Percentiles rank a stretch among this genome's conserved stretches.
Evolutionary conservation across 2,329 filamentous ascomycete species (phyloP).

Genomic region (Fusarium annulatum): DNA sequence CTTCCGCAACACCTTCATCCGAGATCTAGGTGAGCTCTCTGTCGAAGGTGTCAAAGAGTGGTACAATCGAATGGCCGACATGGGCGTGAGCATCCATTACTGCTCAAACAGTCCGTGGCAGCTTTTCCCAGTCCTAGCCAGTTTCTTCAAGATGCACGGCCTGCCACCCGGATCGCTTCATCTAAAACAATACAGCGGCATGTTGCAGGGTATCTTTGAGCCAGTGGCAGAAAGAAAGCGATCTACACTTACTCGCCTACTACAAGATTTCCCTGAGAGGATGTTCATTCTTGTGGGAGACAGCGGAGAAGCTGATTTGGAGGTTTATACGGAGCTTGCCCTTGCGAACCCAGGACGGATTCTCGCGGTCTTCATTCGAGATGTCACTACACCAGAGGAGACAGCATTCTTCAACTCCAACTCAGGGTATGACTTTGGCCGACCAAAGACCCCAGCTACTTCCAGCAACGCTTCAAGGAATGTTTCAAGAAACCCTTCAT

Average conservation of each 20-base stretch:
- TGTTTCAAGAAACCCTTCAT: constrained; percentile 30
- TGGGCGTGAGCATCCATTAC: constrained; percentile 93
- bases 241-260: constrained; percentile 83
- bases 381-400: constrained; percentile 84
- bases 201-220: constrained; percentile 98
- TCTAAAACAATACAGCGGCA: constrained; percentile 94
- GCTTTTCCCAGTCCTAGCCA: constrained; percentile 87
- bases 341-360: constrained; percentile 85
- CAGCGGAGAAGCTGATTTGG: constrained; percentile 94
- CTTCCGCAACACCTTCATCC: constrained; percentile 94
- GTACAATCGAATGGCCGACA: constrained; percentile 80
- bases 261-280: constrained; percentile 88
- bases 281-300: constrained; percentile 94
- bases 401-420: constrained; percentile 86
- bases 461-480: constrained; percentile 42
- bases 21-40: constrained; percentile 82
- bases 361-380: constrained; percentile 90
- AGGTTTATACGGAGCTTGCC: constrained; percentile 96
- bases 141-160: constrained; percentile 83
- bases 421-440: constrained; percentile 54
- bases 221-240: constrained; percentile 96
- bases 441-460: constrained; percentile 43
- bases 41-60: constrained; percentile 90
- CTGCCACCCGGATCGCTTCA: constrained; percentile 92
- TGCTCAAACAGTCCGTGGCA: constrained; percentile 99